Evolutionary conservation across 2,329 filamentous ascomycete genomes (phyloP), one percentile per base, ranked within the genome.

Genomic region (Colletotrichum gloeosporioides): DNA sequence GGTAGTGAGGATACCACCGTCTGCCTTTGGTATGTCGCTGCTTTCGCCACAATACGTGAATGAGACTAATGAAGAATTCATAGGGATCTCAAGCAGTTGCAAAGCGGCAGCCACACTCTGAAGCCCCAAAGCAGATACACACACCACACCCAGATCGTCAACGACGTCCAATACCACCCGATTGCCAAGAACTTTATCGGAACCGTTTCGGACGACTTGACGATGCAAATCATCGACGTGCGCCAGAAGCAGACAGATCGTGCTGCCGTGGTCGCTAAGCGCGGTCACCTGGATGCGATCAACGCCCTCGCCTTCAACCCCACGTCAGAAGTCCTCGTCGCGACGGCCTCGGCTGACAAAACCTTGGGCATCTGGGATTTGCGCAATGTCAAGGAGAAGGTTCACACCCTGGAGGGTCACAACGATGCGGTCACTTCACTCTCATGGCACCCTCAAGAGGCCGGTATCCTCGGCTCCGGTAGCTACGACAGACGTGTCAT

Each of bases 241-340:
- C 94, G 97, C 80, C 90, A 91, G 82, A 82, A 89, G 34, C 90
- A 92, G 71, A 93, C 89, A 71, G 92, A 91, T 78, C 91, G 90
- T 78, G 92, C 95, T 1, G 92, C 95, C 6, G 90, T 94, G 66
- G 90, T 93, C 53, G 94, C 92, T 22, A 89, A 91, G 78, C 89
- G 92, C 65, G 96, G 96, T 12, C 98, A 99, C 83, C 91, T 91
- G 10, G 97, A 99, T 84, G 96, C 96, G 22, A 96, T 99, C 85
- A 99, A 99, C 83, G 94, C 95, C n/a, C 88, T 99, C 31, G 93
- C 97, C 1, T 99, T 98, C 88, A 98, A 98, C 82, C 96, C 96
- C 0, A 93, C 93, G 36, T 94, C 94, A n/a, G 96, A 99, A 82
- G 95, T 94, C 44, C 90, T 98, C 49, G 90, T 99, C 53, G 97